A percentile compares a stretch with the other conserved stretches of the same genome.
These are phyloP conservation scores for Passalora sequoiae DNA, from an alignment of 2,329 filamentous ascomycete genomes.

Conservation along the genomic window DNA sequence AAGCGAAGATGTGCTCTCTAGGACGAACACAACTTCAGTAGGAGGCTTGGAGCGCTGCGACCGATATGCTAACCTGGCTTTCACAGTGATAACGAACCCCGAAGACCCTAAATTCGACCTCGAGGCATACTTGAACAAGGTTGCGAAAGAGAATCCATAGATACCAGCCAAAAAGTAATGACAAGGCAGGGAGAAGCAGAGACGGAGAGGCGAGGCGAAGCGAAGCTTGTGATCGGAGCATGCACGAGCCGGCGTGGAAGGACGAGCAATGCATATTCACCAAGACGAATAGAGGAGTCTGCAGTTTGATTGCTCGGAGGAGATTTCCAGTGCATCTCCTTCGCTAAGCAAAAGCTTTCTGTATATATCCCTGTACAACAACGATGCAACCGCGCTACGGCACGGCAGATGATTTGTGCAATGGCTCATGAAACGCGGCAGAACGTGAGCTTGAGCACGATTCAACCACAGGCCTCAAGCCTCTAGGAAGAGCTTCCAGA, in stretches of 20 bases:
- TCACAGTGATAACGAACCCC: constrained; percentile 65
- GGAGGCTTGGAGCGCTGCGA: neutral
- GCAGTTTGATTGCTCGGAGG: constrained; percentile 9
- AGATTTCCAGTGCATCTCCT: constrained; percentile 13
- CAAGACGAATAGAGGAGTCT: constrained; percentile 4
- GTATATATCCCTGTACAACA: constrained; percentile 21
- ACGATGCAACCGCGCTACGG: constrained; percentile 5
- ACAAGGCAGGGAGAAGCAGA: neutral
- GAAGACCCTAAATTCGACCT: constrained; percentile 89
- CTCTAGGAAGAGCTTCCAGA: constrained; percentile 2
- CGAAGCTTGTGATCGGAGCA: no score
- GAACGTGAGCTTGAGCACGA: neutral
- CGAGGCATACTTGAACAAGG: constrained; percentile 68
- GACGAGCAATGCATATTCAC: neutral
- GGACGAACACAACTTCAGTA: neutral
- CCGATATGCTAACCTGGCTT: constrained; percentile 9
- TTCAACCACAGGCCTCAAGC: no score
- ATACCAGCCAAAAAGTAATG: constrained; percentile 6
- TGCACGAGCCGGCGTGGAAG: neutral
- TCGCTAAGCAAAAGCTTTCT: constrained; percentile 15
- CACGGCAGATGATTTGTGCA: neutral
- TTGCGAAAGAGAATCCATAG: constrained; percentile 48
- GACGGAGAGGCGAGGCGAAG: neutral
- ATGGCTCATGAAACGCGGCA: neutral
- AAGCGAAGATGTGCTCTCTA: no score